These are phyloP conservation scores for Epichloe sibirici DNA, from an alignment of 2,329 filamentous ascomycete species.

Conservation along the genomic window DNA sequence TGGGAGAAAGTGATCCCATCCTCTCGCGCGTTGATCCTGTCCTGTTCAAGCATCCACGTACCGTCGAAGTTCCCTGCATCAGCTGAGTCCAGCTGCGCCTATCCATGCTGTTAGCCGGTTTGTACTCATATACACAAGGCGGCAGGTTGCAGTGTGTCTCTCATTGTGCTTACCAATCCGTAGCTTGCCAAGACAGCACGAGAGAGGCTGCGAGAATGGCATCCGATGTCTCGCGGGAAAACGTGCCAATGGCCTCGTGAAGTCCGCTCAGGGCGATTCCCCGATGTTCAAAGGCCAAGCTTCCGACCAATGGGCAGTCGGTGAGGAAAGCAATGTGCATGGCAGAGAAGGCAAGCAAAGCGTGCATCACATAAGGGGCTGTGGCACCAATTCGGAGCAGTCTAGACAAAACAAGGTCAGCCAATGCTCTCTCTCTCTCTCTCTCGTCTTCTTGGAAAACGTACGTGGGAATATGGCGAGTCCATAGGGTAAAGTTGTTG, in stretches of 20 bases:
- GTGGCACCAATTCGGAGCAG: slow-evolving; percentile 64
- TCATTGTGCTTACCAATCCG: slow-evolving; percentile 62
- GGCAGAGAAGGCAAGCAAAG: slow-evolving; percentile 85
- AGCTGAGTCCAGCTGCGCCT: slow-evolving; percentile 90
- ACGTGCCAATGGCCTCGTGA: slow-evolving; percentile 73
- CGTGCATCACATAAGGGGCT: slow-evolving; percentile 85
- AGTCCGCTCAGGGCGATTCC: slow-evolving; percentile 77
- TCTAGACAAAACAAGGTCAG: slow-evolving; percentile 8
- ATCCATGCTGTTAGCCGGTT: slow-evolving; percentile 20
- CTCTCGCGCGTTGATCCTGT: background rate
- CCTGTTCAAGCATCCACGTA: slow-evolving; percentile 32
- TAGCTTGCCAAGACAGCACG: slow-evolving; percentile 89
- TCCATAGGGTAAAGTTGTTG: slow-evolving; percentile 83
- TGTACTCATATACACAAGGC: background rate
- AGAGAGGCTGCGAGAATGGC: slow-evolving; percentile 85
- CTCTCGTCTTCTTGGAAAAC: slow-evolving; percentile 20
- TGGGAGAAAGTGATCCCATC: too few relatives aligned
- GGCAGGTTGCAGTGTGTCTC: slow-evolving; percentile 1
- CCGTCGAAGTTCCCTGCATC: slow-evolving; percentile 81
- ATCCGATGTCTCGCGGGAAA: slow-evolving; percentile 79
- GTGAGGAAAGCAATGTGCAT: slow-evolving; percentile 87
- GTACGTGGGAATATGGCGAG: slow-evolving; percentile 82
- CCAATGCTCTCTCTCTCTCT: background rate
- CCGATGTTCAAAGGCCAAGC: slow-evolving; percentile 81
- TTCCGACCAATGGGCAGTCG: slow-evolving; percentile 70